These are phyloP conservation scores for Chalaropsis thielavioides DNA, from an alignment of 2,329 filamentous ascomycete species.

Conservation along the genomic window DNA sequence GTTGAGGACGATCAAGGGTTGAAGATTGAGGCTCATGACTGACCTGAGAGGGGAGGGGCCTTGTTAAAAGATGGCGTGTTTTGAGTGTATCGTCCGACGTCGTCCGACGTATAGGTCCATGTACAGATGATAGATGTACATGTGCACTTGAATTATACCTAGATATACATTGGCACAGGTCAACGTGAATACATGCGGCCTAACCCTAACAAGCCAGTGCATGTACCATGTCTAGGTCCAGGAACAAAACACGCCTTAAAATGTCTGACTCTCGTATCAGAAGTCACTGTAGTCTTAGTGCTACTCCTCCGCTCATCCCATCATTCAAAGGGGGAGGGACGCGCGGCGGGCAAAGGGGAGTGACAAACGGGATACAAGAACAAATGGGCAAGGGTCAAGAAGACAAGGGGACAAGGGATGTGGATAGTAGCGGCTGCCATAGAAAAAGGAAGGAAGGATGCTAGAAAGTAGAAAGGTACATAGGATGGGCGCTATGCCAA, in stretches of 20 bases:
- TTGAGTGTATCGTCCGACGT: background rate
- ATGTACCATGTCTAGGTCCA: too few relatives aligned
- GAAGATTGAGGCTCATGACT: too few relatives aligned
- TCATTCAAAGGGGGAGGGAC: background rate
- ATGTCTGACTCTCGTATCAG: background rate
- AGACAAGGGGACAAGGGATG: background rate
- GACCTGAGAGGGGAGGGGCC: background rate
- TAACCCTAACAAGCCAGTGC: too few relatives aligned
- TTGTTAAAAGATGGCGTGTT: background rate
- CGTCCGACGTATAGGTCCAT: background rate
- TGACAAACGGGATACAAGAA: background rate
- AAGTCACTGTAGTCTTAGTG: too few relatives aligned
- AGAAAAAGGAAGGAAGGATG: background rate
- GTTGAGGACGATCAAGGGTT: too few relatives aligned
- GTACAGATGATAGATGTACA: too few relatives aligned
- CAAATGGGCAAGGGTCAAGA: background rate
- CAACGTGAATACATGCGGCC: too few relatives aligned
- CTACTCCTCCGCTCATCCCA: background rate
- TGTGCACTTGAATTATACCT: too few relatives aligned
- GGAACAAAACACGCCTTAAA: background rate
- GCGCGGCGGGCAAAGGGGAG: background rate
- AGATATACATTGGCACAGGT: background rate
- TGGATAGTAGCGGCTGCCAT: background rate
- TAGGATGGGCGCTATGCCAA: background rate
- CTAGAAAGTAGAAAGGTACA: background rate